These are phyloP conservation scores for Metschnikowia similis DNA, from an alignment of 805 yeast species.

Conservation along the genomic window DNA sequence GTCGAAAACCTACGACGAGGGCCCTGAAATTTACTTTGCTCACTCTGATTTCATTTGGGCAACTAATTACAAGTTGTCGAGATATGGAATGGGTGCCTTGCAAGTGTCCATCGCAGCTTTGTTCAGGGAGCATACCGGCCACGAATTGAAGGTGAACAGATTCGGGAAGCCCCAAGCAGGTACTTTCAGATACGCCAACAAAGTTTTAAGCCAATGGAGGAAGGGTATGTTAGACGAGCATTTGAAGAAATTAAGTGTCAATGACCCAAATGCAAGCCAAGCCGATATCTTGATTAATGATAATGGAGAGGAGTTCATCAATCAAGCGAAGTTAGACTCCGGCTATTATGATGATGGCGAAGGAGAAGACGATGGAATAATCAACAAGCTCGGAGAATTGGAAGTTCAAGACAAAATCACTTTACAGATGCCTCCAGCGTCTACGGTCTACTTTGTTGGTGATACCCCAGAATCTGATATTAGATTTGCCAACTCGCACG, in stretches of 20 bases:
- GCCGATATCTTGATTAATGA: conserved; percentile 42
- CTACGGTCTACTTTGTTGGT: conserved; percentile 84
- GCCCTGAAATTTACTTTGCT: conserved; percentile 81
- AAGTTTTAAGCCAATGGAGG: conserved; percentile 74
- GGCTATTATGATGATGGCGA: conserved; percentile 28
- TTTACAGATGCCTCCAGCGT: conserved; percentile 72
- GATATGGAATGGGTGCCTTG: conserved; percentile 94
- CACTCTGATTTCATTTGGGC: conserved; percentile 95
- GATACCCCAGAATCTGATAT: conserved; percentile 89
- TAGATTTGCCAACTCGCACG: conserved; percentile 83
- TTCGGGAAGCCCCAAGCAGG: conserved; percentile 90
- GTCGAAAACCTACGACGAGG: conserved; percentile 65
- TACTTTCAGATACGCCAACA: conserved; percentile 79
- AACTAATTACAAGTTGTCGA: conserved; percentile 71
- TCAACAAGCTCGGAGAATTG: conserved; percentile 19
- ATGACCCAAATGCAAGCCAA: conserved; percentile 40
- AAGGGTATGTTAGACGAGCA: conserved; percentile 72
- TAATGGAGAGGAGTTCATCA: conserved; percentile 42
- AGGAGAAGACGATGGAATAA: conserved; percentile 28
- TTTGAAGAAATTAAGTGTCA: conserved; percentile 48
- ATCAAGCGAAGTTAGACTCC: conserved; percentile 38
- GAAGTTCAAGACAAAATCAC: conserved; percentile 34
- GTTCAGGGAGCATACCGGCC: conserved; percentile 80
- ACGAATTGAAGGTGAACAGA: conserved; percentile 71
- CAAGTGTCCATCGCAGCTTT: conserved; percentile 85